Evolutionary conservation across 2,329 filamentous ascomycete genomes (phyloP).

Genomic region (Arthrobotrys sinensis): DNA sequence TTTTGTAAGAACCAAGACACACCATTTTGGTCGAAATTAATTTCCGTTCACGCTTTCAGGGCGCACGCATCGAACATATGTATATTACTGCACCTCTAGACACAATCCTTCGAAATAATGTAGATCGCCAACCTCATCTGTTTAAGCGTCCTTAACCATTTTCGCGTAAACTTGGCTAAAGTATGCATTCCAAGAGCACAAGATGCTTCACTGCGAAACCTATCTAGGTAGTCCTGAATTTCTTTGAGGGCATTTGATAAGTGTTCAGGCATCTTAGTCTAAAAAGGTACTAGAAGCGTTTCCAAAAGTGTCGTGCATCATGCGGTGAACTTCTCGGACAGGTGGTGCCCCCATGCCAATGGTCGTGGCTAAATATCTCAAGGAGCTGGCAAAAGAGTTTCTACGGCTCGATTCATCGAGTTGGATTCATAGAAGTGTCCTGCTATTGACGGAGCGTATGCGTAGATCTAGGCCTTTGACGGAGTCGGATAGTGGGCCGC

Average conservation of each 20-base stretch:
- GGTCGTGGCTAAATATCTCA: neutral
- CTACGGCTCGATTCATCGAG: neutral
- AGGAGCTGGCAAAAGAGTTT: neutral
- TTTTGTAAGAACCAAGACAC: slow-evolving; percentile 11
- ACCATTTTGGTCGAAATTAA: slow-evolving; percentile 25
- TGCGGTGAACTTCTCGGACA: neutral
- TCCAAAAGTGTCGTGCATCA: neutral
- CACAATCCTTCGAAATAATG: slow-evolving; percentile 2
- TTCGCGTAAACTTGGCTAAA: neutral
- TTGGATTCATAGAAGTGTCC: slow-evolving; percentile 2
- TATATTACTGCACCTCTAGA: neutral
- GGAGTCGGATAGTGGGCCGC: slow-evolving; percentile 16
- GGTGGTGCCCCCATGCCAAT: slow-evolving; percentile 14
- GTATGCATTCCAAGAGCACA: neutral
- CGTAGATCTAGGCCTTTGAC: slow-evolving; percentile 18
- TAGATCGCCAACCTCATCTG: slow-evolving; percentile 19
- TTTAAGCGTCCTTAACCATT: slow-evolving; percentile 3
- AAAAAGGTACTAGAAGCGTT: slow-evolving; percentile 19
- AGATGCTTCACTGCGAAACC: neutral
- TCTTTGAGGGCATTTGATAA: neutral
- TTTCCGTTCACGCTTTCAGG: slow-evolving; percentile 17
- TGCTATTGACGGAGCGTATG: slow-evolving; percentile 10
- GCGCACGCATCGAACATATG: neutral
- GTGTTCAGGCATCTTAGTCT: neutral
- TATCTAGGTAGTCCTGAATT: neutral